Conservation (phyloP, 2,329 filamentous ascomycete species). For the Fusarium citri region DNA sequence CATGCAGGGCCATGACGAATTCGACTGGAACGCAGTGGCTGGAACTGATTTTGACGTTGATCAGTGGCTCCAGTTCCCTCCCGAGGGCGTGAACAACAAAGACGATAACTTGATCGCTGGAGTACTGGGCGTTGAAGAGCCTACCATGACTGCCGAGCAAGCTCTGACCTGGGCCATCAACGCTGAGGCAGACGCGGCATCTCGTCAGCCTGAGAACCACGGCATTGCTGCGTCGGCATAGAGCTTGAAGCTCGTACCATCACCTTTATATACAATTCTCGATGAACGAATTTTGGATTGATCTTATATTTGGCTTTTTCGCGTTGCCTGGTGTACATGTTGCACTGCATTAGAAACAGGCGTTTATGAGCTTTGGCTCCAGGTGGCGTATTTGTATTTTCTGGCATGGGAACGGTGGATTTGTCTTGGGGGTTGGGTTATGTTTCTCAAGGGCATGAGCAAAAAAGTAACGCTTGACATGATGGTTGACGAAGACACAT, state of each 20-base stretch:
- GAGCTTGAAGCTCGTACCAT: not conserved
- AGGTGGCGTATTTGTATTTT: slow-evolving; percentile 34
- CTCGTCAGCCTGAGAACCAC: slow-evolving; percentile 26
- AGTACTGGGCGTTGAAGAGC: slow-evolving; percentile 47
- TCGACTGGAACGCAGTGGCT: slow-evolving; percentile 66
- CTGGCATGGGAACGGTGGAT: slow-evolving; percentile 19
- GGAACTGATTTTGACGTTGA: slow-evolving; percentile 68
- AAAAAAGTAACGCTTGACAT: slow-evolving; percentile 43
- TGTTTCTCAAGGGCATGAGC: slow-evolving; percentile 22
- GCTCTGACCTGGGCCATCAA: slow-evolving; percentile 48
- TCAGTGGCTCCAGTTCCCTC: slow-evolving; percentile 69
- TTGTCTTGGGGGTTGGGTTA: slow-evolving; percentile 16
- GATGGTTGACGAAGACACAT: slow-evolving; percentile 43
- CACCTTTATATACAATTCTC: not conserved
- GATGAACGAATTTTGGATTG: slow-evolving; percentile 4
- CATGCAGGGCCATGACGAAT: slow-evolving; percentile 59
- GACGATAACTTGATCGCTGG: slow-evolving; percentile 54
- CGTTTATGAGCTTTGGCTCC: slow-evolving; percentile 39
- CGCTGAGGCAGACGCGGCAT: slow-evolving; percentile 40
- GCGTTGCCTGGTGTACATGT: slow-evolving; percentile 34
- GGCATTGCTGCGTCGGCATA: slow-evolving; percentile 40
- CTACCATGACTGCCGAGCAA: slow-evolving; percentile 47
- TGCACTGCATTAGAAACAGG: slow-evolving; percentile 38
- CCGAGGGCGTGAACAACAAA: slow-evolving; percentile 57
- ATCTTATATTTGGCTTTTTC: slow-evolving; percentile 27